These are phyloP conservation scores for Senecio squalidus DNA, from an alignment of 140 eudicot species.

Conservation along the genomic window DNA sequence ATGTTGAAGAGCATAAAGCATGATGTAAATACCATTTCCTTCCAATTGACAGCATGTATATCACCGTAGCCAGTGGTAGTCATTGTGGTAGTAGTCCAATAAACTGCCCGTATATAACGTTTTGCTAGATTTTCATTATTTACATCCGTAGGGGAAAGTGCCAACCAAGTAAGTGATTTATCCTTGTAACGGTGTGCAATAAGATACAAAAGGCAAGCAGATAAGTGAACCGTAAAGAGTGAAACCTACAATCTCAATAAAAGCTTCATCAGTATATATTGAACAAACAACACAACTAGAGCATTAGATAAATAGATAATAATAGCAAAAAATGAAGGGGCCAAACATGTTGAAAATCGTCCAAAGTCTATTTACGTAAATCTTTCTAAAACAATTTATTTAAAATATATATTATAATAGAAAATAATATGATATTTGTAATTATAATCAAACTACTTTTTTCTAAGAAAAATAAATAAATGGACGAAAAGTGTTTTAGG, in stretches of 20 bases:
- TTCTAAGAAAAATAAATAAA: neutral
- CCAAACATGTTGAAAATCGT: too few species aligned
- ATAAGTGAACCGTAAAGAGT: slow-evolving; percentile 46
- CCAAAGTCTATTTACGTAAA: neutral
- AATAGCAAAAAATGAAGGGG: neutral
- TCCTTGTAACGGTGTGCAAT: slow-evolving; percentile 50
- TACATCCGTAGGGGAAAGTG: slow-evolving; percentile 15
- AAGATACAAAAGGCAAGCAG: slow-evolving; percentile 46
- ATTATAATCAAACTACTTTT: neutral
- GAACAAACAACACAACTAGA: too few species aligned
- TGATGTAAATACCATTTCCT: slow-evolving; percentile 37
- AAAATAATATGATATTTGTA: too few species aligned
- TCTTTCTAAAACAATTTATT: neutral
- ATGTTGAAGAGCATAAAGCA: slow-evolving; percentile 47
- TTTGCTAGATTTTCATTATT: slow-evolving; percentile 20
- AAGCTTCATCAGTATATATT: slow-evolving; percentile 12
- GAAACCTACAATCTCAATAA: slow-evolving; percentile 37
- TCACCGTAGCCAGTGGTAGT: slow-evolving; percentile 55
- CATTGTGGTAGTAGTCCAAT: slow-evolving; percentile 44
- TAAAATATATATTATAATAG: too few species aligned
- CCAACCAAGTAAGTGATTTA: slow-evolving; percentile 42
- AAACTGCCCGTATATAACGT: slow-evolving; percentile 31
- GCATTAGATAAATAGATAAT: too few species aligned
- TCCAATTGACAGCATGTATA: slow-evolving; percentile 44
- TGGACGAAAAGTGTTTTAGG: neutral